These are phyloP conservation scores for Ganoderma resinaceum DNA, from an alignment of 1,284 basidiomycete species.

Conservation along the genomic window DNA sequence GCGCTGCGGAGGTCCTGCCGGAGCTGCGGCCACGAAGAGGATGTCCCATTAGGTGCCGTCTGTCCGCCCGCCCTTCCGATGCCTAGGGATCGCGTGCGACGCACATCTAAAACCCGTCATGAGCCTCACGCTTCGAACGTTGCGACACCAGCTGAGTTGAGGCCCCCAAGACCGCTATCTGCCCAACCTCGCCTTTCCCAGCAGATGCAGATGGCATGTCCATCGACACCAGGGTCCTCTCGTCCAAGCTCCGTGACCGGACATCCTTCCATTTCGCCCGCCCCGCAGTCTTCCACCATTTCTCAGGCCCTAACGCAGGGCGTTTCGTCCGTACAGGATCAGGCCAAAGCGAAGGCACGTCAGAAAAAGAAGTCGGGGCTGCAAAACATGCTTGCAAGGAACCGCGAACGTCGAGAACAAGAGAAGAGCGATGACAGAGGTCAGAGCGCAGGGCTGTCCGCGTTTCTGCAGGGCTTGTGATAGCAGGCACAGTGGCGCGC, in stretches of 20 bases:
- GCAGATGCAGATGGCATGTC: constrained; percentile 14
- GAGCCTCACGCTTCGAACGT: constrained; percentile 20
- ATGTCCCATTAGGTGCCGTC: constrained; percentile 28
- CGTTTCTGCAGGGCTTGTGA: constrained; percentile 53
- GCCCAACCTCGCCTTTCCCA: constrained; percentile 17
- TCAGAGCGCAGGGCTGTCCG: constrained; percentile 48
- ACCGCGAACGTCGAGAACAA: constrained; percentile 56
- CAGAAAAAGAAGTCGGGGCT: constrained; percentile 56
- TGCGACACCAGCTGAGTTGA: constrained; percentile 13
- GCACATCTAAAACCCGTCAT: constrained; percentile 12
- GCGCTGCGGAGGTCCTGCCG: constrained; percentile 35
- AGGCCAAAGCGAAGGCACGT: constrained; percentile 38
- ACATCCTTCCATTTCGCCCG: not conserved
- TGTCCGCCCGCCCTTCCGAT: constrained; percentile 27
- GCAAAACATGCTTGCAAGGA: constrained; percentile 67
- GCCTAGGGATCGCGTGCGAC: constrained; percentile 25
- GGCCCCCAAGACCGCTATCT: constrained; percentile 12
- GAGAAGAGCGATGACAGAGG: constrained; percentile 35
- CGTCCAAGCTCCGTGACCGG: constrained; percentile 16
- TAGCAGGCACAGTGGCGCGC: constrained; percentile 1
- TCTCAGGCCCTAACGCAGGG: not conserved
- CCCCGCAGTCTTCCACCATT: constrained; percentile 9
- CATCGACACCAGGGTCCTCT: constrained; percentile 22
- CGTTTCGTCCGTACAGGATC: not conserved
- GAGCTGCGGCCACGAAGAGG: constrained; percentile 34